Base-by-base conservation (phyloP, 2,329 filamentous ascomycete genomes). In the Rutstroemia sp. region DNA sequence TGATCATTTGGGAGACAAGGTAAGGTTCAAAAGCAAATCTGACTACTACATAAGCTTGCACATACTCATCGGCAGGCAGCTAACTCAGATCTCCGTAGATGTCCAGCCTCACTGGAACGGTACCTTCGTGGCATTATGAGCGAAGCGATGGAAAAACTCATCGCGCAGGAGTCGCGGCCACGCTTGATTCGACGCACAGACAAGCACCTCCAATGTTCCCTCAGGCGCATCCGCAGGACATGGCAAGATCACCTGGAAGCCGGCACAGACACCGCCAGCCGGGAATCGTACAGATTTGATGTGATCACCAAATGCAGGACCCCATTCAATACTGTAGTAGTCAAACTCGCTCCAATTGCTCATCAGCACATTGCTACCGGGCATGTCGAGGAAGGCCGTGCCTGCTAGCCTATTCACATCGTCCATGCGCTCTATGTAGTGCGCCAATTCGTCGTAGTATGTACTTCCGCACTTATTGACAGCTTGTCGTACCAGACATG, bases 291-390 rank as follows among this genome's bases (percentile, higher is more conserved):
- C 21, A 39, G 49, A 25, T 10, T 52, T 39, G 37, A 44, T 44
- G 6, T 16, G 34, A 41, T 42, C 49, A 16, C 49, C 49, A 30
- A 52, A 42, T 44, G 21, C 23, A 14, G 34, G 49, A 14, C 49
- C 49, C 49, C 49, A 52, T 27, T 52, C 49, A 44, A 52, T 52
- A 19, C 49, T 27, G n/a, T 52, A 52, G 5, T 25, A 39, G n/a
- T 52, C 49, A 21, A 52, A 52, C 2, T 42, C 49, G 21, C 19
- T 42, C 49, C 49, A 52, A 18, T 39, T 41, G 23, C 37, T 52
- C 4, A 52, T 19, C 12, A 52, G 34, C 9, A 39, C 34, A 52
- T 52, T 52, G 49, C 38, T 41, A 41, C 49, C 49, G 12, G 49
- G 49, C 34, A 52, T 27, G 2, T 52, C 49, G 8, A 52, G 38